Evolutionary conservation across 1,284 basidiomycete genomes (phyloP).

Genomic region (Sporisorium iseilematis-ciliati): DNA sequence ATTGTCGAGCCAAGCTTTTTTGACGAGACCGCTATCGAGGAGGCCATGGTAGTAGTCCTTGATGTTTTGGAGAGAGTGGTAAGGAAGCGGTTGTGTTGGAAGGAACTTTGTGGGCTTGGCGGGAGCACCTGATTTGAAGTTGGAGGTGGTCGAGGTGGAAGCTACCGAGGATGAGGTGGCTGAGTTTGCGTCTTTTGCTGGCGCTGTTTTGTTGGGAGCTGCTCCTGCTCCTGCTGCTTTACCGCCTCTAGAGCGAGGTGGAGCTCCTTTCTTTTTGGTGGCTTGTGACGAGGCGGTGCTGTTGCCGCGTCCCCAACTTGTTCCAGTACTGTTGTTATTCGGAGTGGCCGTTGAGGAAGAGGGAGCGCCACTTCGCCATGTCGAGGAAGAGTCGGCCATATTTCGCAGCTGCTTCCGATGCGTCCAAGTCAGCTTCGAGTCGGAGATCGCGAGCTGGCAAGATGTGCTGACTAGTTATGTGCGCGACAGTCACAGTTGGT

Average conservation of each 20-base stretch:
- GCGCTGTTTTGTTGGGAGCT: neutral
- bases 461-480: too few species aligned
- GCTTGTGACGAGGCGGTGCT: conserved; percentile 13
- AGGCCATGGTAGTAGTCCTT: conserved; percentile 51
- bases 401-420: neutral
- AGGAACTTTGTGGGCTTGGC: conserved; percentile 46
- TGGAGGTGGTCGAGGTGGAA: conserved; percentile 9
- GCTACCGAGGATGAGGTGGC: conserved; percentile 9
- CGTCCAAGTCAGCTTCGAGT: neutral
- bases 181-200: neutral
- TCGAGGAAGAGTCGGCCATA: conserved; percentile 42
- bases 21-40: conserved; percentile 49
- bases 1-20: conserved; percentile 58
- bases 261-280: conserved; percentile 20
- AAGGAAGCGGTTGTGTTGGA: conserved; percentile 41
- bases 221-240: neutral
- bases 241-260: conserved; percentile 18
- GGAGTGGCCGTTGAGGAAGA: conserved; percentile 10
- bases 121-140: conserved; percentile 36
- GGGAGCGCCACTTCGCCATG: conserved; percentile 33
- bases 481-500: too few species aligned
- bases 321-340: neutral
- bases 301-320: conserved; percentile 35
- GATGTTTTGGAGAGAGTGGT: conserved; percentile 45
- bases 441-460: neutral